Evolutionary conservation across 371 early-diverging fungal genomes (phyloP), one percentile per base, ranked within the genome.

Genomic region (Capillidium rhysosporum): DNA sequence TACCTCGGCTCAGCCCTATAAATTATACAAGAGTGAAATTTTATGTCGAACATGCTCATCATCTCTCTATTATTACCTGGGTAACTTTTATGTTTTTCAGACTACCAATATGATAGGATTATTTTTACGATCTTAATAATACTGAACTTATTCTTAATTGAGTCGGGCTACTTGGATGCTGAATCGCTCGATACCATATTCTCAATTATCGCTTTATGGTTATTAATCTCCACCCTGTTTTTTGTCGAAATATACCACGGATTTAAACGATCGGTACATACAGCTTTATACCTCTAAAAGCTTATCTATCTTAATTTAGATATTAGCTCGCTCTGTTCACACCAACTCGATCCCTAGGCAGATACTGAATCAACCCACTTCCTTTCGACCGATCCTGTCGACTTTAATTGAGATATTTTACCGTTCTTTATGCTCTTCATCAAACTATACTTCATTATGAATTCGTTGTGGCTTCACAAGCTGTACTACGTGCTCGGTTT

Each of bases 281-380:
- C n/a, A 2, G 23, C 18, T 2, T 23, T 57, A 53, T 28, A 4
- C 34, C 16, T 24, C 23, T 40, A 49, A 26, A 46, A 57, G n/a
- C n/a, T 10, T 20, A 14, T 52, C 16, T 12, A 23, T n/a, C 8
- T 24, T 14, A 44, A n/a, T 8, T 34, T 43, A 52, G 56, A 70
- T 70, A 43, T 75, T 92, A 56, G 86, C 90, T 47, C 74, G 83
- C 56, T 93, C 91, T 1, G 86, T 86, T 30, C 76, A 78, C 9
- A 86, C 89, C 9, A 89, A 90, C 68, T 89, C 89, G 69, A 92
- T 90, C 54, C 92, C 92, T 20, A 75, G 92, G 21, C 91, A 90
- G 66, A 82, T 92, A 52, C 92, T 91, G 1, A 81, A 83, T 29
- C 82, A 86, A 66, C 73, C 80, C 14, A 72, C 74, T 57, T 89